These are phyloP conservation scores for Fusarium verticillioides DNA, from an alignment of 2,329 filamentous ascomycete genomes.

Conservation along the genomic window DNA sequence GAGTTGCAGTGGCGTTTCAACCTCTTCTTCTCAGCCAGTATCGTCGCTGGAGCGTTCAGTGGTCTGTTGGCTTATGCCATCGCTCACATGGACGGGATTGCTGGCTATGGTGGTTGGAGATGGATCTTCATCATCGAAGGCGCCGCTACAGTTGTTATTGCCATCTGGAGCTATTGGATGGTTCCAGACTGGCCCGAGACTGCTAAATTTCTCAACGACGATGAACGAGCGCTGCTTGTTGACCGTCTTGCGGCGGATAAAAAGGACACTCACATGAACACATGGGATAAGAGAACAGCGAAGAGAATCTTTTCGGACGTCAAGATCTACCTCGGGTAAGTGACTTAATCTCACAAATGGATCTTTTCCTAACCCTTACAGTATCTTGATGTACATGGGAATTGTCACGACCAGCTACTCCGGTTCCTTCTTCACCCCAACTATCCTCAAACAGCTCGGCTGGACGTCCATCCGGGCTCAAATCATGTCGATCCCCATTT, in stretches of 20 bases:
- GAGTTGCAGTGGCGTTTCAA: background rate
- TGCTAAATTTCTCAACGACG: background rate
- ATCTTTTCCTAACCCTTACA: background rate
- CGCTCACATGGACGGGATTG: background rate
- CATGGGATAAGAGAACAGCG: background rate
- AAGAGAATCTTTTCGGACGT: background rate
- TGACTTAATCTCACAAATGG: rapidly evolving
- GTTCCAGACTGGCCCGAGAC: background rate
- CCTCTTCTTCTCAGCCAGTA: background rate
- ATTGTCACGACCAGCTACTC: background rate
- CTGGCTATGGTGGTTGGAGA: background rate
- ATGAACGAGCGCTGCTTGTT: background rate
- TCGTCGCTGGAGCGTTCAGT: background rate
- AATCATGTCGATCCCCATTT: background rate
- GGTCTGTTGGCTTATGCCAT: background rate
- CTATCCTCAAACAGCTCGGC: background rate
- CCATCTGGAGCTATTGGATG: background rate
- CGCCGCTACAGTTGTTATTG: background rate
- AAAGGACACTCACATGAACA: background rate
- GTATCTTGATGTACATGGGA: background rate
- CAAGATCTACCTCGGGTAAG: background rate
- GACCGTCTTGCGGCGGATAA: background rate
- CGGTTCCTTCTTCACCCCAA: background rate
- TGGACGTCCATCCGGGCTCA: background rate
- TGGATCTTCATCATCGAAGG: background rate